Base-by-base conservation (phyloP, 768 basidiomycete genomes). In the Cyathus striatus region DNA sequence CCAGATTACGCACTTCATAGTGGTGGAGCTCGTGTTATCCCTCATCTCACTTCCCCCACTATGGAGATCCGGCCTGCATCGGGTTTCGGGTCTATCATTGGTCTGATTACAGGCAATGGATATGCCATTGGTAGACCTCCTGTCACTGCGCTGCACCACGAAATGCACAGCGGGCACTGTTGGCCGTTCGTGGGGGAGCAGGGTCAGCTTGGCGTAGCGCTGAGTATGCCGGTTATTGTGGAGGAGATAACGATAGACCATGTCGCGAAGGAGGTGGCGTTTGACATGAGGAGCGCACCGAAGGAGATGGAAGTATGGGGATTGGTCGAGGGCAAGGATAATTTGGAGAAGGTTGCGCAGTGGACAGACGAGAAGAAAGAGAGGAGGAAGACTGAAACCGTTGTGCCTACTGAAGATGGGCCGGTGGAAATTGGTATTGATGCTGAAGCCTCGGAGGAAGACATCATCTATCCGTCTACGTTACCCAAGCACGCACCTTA, bases 291-390 rank as follows among this genome's bases (percentile, higher is more conserved):
- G 27, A 82, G 81, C 30, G 90, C 91, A 1, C 95, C 95, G 33
- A 70, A 78, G 45, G 71, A 84, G 33, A 89, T 97, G 79, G 90
- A 96, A 52, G 77, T 95, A 4, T 95, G 92, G 93, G 93, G 82
- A 0, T 61, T 92, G 50, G 76, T 95, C 24, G 92, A 96, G 49
- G 89, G 87, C 7, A 47, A 55, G 40, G 85, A 88, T 39, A 89
- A 93, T 50, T 42, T 79, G 5, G 74, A 62, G 25, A 86, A 81
- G 58, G 68, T 88, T 22, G 55, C 54, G 21, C 72, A 64, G 41
- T 89, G 83, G 70, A 67, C 64, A 49, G 71, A 62, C 48, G 68
- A 72, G 57, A 69, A 66, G 17, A 34, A 44, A 9, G 50, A 42
- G 0, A 41, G 49, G 35, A 40, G 39, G 35, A 50, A 37, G 41